Conservation (phyloP, 805 yeast genomes). For the Starmerella vitae region DNA sequence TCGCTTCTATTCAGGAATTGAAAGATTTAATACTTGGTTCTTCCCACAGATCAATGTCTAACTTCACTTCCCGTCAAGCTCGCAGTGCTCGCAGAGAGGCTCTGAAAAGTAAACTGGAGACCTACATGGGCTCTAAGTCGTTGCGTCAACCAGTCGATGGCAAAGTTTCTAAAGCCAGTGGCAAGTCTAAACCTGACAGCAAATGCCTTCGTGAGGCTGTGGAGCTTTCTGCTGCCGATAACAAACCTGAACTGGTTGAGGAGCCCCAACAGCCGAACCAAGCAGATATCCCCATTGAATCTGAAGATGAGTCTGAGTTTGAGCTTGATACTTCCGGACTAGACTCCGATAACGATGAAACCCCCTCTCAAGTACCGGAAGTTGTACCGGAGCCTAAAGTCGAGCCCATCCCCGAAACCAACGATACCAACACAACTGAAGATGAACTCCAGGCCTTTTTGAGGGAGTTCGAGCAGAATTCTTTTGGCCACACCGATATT, state of each 20-base stretch:
- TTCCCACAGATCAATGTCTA: background rate
- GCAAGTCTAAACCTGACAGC: background rate
- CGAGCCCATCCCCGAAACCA: background rate
- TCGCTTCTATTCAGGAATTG: background rate
- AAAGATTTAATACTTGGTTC: background rate
- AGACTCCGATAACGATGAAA: background rate
- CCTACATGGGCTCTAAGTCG: background rate
- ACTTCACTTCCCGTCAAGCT: slow-evolving; percentile 3
- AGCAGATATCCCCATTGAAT: background rate
- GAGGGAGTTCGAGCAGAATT: slow-evolving; percentile 8
- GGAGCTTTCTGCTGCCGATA: background rate
- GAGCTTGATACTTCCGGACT: background rate
- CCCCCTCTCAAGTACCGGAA: background rate
- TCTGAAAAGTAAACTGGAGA: background rate
- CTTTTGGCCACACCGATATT: background rate
- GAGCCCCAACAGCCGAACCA: background rate
- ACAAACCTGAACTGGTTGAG: background rate
- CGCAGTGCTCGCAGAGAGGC: slow-evolving; percentile 16
- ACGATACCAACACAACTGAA: slow-evolving; percentile 3
- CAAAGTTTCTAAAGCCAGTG: background rate
- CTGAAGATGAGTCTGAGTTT: background rate
- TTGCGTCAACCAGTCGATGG: background rate
- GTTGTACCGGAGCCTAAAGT: background rate
- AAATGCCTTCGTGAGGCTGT: no score
- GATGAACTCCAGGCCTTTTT: slow-evolving; percentile 9